phyloP scores from a whole-genome alignment of 352 stramenopile genomes.

The Phytophthora chlamydospora region DNA sequence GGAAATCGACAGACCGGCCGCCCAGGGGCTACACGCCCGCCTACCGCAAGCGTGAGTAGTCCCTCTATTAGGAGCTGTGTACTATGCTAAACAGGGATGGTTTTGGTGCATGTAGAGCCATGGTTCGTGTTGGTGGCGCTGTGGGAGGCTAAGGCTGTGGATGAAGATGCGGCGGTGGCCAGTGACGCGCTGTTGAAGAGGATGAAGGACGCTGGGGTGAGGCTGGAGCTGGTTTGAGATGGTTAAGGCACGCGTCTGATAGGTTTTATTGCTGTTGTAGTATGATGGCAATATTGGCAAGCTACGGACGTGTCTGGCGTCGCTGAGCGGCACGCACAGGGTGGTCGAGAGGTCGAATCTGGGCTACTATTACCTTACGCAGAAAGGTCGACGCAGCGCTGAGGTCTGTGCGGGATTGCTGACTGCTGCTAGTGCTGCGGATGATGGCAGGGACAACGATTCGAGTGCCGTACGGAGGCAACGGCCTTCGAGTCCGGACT shows the following conservation, averaged over 20 bases:
- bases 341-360: conserved; percentile 53
- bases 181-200: conserved; percentile 48
- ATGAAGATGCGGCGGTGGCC: conserved; percentile 43
- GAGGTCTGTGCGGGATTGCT: conserved; percentile 51
- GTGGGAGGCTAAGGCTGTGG: conserved; percentile 40
- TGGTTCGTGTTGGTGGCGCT: conserved; percentile 78
- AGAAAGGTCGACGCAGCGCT: conserved; percentile 56
- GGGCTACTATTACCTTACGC: conserved; percentile 61
- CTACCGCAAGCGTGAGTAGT: conserved; percentile 62
- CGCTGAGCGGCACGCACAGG: conserved; percentile 62
- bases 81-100: not conserved
- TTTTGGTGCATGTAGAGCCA: conserved; percentile 49
- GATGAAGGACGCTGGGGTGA: conserved; percentile 60
- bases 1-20: conserved; percentile 18
- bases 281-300: conserved; percentile 59
- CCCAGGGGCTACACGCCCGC: conserved; percentile 53
- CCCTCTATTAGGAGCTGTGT: too few species aligned
- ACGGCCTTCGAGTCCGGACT: conserved; percentile 17
- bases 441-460: too few species aligned
- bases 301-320: conserved; percentile 60
- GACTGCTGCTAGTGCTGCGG: conserved; percentile 1
- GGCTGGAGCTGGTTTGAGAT: conserved; percentile 5
- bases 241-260: too few species aligned
- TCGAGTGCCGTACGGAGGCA: not conserved
- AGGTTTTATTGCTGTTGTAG: conserved; percentile 26